Conservation (phyloP, 305 asterid genomes). For the Ruellia speciosa region DNA sequence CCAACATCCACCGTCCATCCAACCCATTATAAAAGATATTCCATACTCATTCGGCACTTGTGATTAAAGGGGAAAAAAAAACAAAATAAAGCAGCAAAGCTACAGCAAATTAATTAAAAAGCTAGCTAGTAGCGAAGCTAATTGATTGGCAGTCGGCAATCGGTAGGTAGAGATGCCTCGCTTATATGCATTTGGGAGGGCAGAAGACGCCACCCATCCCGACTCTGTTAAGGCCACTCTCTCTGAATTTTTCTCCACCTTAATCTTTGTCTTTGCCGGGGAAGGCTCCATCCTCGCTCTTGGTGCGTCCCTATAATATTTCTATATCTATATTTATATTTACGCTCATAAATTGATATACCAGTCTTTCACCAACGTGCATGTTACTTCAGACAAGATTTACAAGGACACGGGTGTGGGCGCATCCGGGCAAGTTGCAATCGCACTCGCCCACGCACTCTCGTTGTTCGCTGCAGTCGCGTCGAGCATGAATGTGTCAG, state of each 20-base stretch:
- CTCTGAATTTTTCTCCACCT: conserved; percentile 58
- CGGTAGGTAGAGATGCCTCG: conserved; percentile 72
- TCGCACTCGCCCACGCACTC: conserved; percentile 59
- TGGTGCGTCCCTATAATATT: conserved; percentile 23
- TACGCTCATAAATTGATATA: neutral
- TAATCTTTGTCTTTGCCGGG: conserved; percentile 64
- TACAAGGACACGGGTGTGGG: conserved; percentile 39
- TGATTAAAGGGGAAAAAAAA: no score
- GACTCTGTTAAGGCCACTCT: conserved; percentile 53
- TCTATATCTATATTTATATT: no score
- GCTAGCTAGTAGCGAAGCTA: no score
- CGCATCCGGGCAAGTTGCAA: conserved; percentile 53
- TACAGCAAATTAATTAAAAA: no score
- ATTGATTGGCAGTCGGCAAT: conserved; percentile 5
- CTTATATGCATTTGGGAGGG: neutral
- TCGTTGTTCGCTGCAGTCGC: conserved; percentile 69
- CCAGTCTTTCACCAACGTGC: no score
- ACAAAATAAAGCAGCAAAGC: no score
- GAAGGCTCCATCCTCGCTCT: conserved; percentile 66
- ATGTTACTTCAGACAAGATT: conserved; percentile 35
- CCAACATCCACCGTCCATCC: no score
- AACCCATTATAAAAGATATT: no score
- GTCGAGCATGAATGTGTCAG: conserved; percentile 59
- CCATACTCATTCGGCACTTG: no score
- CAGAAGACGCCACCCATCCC: conserved; percentile 40